Percentiles rank a stretch among this genome's conserved stretches.
Evolutionary conservation across 1,284 basidiomycete genomes (phyloP).

Genomic region (Ustilago hordei): DNA sequence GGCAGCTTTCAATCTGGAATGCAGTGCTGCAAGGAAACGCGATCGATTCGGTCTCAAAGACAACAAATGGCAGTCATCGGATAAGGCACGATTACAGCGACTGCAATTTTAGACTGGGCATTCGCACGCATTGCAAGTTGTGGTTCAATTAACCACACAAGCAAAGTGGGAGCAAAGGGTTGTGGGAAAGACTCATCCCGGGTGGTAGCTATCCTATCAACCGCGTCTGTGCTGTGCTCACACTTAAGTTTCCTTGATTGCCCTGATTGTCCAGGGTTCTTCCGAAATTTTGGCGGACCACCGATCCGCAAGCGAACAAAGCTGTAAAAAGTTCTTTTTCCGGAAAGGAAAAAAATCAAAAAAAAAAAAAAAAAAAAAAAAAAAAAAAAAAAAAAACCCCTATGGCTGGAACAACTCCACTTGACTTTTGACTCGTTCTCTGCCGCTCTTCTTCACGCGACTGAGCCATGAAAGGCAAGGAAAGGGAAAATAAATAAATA

Average conservation of each 20-base stretch:
- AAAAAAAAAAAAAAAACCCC: background rate
- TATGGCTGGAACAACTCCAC: background rate
- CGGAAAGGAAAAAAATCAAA: background rate
- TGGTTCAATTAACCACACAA: background rate
- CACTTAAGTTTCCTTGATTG: background rate
- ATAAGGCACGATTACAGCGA: background rate
- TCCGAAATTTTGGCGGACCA: slow-evolving; percentile 32
- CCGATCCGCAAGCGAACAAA: slow-evolving; percentile 8
- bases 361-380: too few species aligned
- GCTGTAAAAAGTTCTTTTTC: slow-evolving; percentile 1
- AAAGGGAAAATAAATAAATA: background rate
- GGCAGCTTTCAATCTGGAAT: background rate
- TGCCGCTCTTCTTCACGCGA: background rate
- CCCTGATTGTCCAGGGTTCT: slow-evolving; percentile 17
- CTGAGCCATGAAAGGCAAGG: background rate
- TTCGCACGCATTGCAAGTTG: background rate
- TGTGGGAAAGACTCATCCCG: background rate
- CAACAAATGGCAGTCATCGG: slow-evolving; percentile 9
- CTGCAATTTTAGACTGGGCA: background rate
- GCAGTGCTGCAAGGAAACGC: background rate
- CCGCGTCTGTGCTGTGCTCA: background rate
- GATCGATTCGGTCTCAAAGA: background rate
- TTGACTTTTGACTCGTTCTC: background rate
- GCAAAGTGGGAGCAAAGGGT: slow-evolving; percentile 4
- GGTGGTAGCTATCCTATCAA: background rate